A percentile compares a stretch with the other conserved stretches of the same genome.
These are phyloP conservation scores for Puccinia novopanici DNA, from an alignment of 1,284 basidiomycete species.

Conservation along the genomic window DNA sequence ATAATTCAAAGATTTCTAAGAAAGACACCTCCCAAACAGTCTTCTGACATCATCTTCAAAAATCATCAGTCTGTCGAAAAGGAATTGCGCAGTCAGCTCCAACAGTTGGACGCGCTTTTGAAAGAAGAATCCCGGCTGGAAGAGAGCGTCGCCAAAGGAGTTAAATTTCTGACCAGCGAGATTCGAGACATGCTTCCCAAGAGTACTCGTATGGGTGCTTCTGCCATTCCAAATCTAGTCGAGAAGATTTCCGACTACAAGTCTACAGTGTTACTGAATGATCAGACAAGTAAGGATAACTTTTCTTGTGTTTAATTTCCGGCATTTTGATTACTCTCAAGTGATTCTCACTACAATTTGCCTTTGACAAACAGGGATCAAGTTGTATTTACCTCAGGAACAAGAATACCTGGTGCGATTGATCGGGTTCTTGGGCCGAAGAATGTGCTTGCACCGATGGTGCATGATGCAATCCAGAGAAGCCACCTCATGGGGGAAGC, in stretches of 20 bases:
- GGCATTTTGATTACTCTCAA: background rate
- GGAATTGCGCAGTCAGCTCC: no score
- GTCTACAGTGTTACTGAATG: background rate
- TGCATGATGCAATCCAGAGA: background rate
- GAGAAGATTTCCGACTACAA: background rate
- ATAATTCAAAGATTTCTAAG: no score
- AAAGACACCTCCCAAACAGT: no score
- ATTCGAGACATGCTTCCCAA: background rate
- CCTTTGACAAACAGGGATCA: background rate
- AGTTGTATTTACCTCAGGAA: background rate
- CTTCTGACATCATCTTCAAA: no score
- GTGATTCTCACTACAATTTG: background rate
- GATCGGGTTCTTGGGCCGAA: conserved; percentile 2
- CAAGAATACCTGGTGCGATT: conserved; percentile 2
- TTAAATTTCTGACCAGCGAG: background rate
- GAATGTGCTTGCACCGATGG: background rate
- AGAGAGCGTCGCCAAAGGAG: background rate
- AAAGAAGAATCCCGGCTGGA: no score
- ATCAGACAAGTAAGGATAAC: background rate
- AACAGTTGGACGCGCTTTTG: no score
- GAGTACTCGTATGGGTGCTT: no score
- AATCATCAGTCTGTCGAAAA: no score
- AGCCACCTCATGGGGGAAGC: background rate
- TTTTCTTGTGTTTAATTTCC: background rate
- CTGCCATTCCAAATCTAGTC: no score